Percentiles rank a stretch among this genome's conserved stretches.
Evolutionary conservation across 495 filamentous ascomycete genomes (phyloP).

Genomic region (Neurospora sp.): DNA sequence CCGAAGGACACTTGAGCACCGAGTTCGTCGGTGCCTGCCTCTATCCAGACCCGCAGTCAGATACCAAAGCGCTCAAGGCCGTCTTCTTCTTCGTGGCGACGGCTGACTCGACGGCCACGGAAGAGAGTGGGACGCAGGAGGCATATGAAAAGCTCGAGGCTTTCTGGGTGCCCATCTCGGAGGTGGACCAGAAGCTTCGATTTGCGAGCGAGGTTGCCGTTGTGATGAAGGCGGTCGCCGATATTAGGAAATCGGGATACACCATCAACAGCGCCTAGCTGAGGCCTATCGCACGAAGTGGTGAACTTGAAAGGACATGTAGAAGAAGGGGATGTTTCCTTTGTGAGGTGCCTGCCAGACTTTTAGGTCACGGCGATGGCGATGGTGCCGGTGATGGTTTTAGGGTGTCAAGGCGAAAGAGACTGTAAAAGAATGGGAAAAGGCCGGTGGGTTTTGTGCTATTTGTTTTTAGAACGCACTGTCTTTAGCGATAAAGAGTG

Average conservation of each 20-base stretch:
- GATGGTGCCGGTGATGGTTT: not conserved
- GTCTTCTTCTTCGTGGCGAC: slow-evolving; percentile 23
- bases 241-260: slow-evolving; percentile 17
- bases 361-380: not conserved
- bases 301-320: not conserved
- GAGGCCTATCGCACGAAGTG: not conserved
- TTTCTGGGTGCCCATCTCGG: slow-evolving; percentile 16
- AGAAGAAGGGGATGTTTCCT: not conserved
- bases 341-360: not conserved
- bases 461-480: not conserved
- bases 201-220: slow-evolving; percentile 17
- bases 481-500: not conserved
- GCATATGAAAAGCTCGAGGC: slow-evolving; percentile 19
- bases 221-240: slow-evolving; percentile 16
- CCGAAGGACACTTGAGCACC: slow-evolving; percentile 14
- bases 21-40: slow-evolving; percentile 19
- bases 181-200: slow-evolving; percentile 12
- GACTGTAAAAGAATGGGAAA: not conserved
- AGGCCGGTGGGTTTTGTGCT: not conserved
- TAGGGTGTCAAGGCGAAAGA: not conserved
- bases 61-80: slow-evolving; percentile 15
- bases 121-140: slow-evolving; percentile 18
- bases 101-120: slow-evolving; percentile 15
- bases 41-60: slow-evolving; percentile 24
- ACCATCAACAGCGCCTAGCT: slow-evolving; percentile 1